phyloP scores from a whole-genome alignment of 306 rosid species.

The Quillaja saponaria region DNA sequence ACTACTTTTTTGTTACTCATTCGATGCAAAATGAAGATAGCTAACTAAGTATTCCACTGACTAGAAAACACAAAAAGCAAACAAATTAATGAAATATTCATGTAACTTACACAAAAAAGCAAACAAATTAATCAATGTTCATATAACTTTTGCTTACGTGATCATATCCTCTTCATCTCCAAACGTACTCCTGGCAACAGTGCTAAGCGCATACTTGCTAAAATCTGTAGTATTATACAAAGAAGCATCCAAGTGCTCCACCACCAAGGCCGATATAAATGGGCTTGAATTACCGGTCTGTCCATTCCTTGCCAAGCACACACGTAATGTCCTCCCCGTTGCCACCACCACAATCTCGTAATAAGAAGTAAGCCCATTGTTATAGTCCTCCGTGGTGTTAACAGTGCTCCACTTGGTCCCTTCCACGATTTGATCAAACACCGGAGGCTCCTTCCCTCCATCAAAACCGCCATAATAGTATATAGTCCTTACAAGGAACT shows the following conservation, averaged over 20 bases:
- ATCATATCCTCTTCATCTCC: slow-evolving; percentile 50
- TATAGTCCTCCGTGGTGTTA: slow-evolving; percentile 70
- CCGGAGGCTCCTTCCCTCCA: slow-evolving; percentile 72
- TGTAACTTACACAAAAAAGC: background rate
- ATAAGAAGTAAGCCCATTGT: slow-evolving; percentile 68
- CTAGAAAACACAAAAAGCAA: background rate
- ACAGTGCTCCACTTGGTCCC: slow-evolving; percentile 77
- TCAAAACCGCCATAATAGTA: slow-evolving; percentile 79
- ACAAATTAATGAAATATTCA: no score
- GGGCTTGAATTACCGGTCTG: slow-evolving; percentile 59
- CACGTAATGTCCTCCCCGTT: slow-evolving; percentile 48
- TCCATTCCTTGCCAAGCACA: slow-evolving; percentile 74
- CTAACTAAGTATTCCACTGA: background rate
- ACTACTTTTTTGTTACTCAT: no score
- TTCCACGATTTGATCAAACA: slow-evolving; percentile 79
- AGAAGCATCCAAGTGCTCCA: slow-evolving; percentile 56
- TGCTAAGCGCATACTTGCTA: slow-evolving; percentile 55
- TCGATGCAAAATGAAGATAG: no score
- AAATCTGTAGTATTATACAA: slow-evolving; percentile 75
- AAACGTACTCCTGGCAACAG: slow-evolving; percentile 58
- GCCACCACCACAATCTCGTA: slow-evolving; percentile 64
- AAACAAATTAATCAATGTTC: background rate
- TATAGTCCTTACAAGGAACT: slow-evolving; percentile 61
- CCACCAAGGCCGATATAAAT: slow-evolving; percentile 81
- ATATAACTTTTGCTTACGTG: slow-evolving; percentile 41